These are phyloP conservation scores for Brettanomyces bruxellensis DNA, from an alignment of 805 yeast species.

Conservation along the genomic window DNA sequence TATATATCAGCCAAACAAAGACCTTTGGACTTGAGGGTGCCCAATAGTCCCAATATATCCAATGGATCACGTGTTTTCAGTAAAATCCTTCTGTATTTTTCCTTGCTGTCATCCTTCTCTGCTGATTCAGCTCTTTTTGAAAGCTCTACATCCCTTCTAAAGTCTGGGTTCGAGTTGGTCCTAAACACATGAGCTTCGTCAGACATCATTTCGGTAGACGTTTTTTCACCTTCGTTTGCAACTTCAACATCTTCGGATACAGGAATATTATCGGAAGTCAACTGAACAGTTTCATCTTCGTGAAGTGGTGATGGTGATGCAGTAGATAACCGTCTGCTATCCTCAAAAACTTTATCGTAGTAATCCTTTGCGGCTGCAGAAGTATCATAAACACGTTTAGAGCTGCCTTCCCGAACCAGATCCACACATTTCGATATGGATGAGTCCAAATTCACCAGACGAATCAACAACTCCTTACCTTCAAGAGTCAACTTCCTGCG, in stretches of 20 bases:
- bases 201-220: constrained; percentile 3
- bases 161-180: not conserved
- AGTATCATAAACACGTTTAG: not conserved
- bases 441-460: constrained; percentile 61
- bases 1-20: constrained; percentile 9
- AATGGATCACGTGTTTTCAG: constrained; percentile 9
- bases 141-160: not conserved
- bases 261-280: constrained; percentile 5
- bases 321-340: not conserved
- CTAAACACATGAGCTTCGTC: constrained; percentile 3
- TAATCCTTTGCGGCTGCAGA: constrained; percentile 3
- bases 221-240: not conserved
- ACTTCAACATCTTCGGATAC: too few species aligned
- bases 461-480: constrained; percentile 67
- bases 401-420: constrained; percentile 12
- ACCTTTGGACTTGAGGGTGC: constrained; percentile 3
- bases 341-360: not conserved
- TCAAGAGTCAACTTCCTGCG: constrained; percentile 47
- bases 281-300: constrained; percentile 5
- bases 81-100: constrained; percentile 2
- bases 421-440: constrained; percentile 52
- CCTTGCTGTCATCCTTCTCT: not conserved
- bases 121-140: not conserved
- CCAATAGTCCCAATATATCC: constrained; percentile 9
- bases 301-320: not conserved